Conservation (phyloP, 129 eudicot species). For the Lactuca sativa region DNA sequence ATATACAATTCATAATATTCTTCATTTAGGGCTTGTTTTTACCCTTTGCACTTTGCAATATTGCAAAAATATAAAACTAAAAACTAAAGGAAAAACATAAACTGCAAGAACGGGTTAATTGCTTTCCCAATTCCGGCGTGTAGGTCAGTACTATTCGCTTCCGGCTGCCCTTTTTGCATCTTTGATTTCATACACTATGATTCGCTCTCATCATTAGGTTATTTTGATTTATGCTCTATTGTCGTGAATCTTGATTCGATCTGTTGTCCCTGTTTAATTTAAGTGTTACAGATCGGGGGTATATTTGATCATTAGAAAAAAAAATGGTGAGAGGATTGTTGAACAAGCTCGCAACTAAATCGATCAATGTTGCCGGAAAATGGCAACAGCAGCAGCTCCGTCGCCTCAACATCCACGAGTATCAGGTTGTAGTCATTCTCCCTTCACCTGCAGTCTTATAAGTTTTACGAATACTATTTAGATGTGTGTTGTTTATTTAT, state of each 20-base stretch:
- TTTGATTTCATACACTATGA: neutral
- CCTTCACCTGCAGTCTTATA: neutral
- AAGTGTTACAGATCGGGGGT: conserved; percentile 4
- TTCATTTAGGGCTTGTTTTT: too few relatives aligned
- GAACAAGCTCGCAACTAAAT: conserved; percentile 59
- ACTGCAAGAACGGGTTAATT: conserved; percentile 1
- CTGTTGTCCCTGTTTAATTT: neutral
- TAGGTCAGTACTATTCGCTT: conserved; percentile 25
- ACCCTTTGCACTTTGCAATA: too few relatives aligned
- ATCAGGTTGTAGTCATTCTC: conserved; percentile 60
- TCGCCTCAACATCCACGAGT: conserved; percentile 97
- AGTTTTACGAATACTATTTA: neutral
- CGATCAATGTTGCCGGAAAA: conserved; percentile 85
- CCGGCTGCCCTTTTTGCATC: conserved; percentile 20
- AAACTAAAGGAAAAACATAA: neutral
- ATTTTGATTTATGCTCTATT: neutral
- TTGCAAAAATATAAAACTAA: neutral
- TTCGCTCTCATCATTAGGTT: conserved; percentile 12
- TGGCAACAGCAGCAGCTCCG: conserved; percentile 99
- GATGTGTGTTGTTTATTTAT: neutral
- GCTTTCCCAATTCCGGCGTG: conserved; percentile 16
- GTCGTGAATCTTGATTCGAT: conserved; percentile 1
- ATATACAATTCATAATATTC: too few relatives aligned
- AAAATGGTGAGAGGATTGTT: conserved; percentile 77
- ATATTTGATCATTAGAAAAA: conserved; percentile 5